Percentiles rank a stretch among this genome's conserved stretches.
Conservation (phyloP, 202 grass and related monocot species). For the Schoenoplectus triqueter region DNA sequence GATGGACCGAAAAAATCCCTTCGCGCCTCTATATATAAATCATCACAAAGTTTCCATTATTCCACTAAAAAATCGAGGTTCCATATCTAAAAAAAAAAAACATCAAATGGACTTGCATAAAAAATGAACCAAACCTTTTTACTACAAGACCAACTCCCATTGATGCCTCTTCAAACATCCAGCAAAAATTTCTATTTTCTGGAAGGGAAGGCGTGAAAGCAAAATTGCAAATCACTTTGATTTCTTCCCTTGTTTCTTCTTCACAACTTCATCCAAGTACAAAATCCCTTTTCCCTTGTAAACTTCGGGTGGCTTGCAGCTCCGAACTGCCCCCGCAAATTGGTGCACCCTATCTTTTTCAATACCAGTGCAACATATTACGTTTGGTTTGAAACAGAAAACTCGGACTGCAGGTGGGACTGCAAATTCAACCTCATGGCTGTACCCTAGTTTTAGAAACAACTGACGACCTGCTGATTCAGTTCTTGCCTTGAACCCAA, state of each 20-base stretch:
- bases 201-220: constrained; percentile 3
- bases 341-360: constrained; percentile 79
- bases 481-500: constrained; percentile 76
- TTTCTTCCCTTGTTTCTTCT: constrained; percentile 70
- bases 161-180: not conserved
- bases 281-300: constrained; percentile 85
- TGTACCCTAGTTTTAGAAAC: constrained; percentile 83
- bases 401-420: constrained; percentile 68
- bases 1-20: not conserved
- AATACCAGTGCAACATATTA: constrained; percentile 77
- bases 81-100: not conserved
- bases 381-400: constrained; percentile 85
- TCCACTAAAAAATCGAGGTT: not conserved
- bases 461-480: constrained; percentile 68
- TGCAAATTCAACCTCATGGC: constrained; percentile 76
- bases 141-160: not conserved
- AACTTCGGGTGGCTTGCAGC: constrained; percentile 76
- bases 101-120: not conserved
- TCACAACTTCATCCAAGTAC: constrained; percentile 73
- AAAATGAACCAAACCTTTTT: not conserved
- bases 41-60: not conserved
- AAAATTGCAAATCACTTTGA: constrained; percentile 49
- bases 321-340: constrained; percentile 64
- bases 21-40: not conserved
- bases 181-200: not conserved